Evolutionary conservation across 306 rosid species (phyloP).

Genomic region (Medicago lupulina): DNA sequence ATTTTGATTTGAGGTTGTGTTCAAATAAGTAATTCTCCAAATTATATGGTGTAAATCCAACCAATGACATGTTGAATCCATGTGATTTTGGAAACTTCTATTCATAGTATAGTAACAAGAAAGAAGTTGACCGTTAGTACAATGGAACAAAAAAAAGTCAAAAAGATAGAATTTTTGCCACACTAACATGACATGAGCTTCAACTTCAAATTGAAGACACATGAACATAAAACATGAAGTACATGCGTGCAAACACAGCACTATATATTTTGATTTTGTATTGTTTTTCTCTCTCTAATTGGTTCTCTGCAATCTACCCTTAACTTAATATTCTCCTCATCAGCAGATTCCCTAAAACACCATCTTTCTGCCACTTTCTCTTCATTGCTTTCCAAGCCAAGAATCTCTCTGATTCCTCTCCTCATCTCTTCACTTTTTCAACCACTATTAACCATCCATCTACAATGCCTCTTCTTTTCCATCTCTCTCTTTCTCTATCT

Average conservation of each 20-base stretch:
- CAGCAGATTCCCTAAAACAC: slow-evolving; percentile 76
- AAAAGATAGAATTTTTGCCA: slow-evolving; percentile 15
- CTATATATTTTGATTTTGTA: neutral
- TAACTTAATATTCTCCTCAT: slow-evolving; percentile 67
- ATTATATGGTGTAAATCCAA: no score
- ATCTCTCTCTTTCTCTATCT: slow-evolving; percentile 47
- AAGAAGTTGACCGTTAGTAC: slow-evolving; percentile 37
- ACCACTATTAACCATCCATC: slow-evolving; percentile 74
- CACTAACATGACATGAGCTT: neutral
- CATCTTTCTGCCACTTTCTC: slow-evolving; percentile 59
- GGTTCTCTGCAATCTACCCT: slow-evolving; percentile 65
- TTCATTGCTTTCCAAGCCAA: slow-evolving; percentile 91
- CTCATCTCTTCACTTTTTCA: slow-evolving; percentile 38
- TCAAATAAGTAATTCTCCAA: neutral
- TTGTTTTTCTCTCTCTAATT: slow-evolving; percentile 36
- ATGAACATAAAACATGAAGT: neutral
- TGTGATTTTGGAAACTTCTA: slow-evolving; percentile 18
- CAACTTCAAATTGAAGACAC: neutral
- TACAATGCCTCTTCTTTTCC: slow-evolving; percentile 51
- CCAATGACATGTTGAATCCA: neutral
- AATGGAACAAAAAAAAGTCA: slow-evolving; percentile 12
- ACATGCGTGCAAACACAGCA: slow-evolving; percentile 55
- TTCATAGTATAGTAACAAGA: neutral
- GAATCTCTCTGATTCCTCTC: slow-evolving; percentile 86
- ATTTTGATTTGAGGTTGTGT: no score